A percentile compares a stretch with the other conserved stretches of the same genome.
Conservation (phyloP, 768 basidiomycete genomes). For the Clathrus columnatus region DNA sequence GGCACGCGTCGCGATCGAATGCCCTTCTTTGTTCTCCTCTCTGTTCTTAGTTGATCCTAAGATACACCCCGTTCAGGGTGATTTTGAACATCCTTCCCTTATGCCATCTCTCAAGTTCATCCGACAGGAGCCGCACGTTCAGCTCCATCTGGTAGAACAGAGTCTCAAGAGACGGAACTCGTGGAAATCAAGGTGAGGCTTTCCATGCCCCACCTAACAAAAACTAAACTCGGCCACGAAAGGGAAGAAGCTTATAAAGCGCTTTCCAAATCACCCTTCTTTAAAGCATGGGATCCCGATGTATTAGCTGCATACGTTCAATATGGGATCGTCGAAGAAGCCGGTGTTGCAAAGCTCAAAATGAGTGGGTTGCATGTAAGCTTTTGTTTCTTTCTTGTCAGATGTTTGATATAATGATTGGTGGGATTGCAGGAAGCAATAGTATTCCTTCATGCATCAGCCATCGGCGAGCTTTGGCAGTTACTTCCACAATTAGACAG, state of each 20-base stretch:
- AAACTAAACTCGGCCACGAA: background rate
- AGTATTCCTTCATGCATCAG: constrained; percentile 46
- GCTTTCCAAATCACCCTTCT: constrained; percentile 55
- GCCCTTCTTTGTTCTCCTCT: constrained; percentile 60
- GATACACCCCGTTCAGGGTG: constrained; percentile 27
- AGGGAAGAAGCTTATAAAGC: constrained; percentile 52
- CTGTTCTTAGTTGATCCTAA: constrained; percentile 78
- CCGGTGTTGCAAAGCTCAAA: constrained; percentile 47
- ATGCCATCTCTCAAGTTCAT: no score
- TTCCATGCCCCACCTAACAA: background rate
- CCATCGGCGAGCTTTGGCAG: constrained; percentile 28
- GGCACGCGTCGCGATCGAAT: constrained; percentile 52
- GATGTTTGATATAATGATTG: no score
- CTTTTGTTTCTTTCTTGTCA: background rate
- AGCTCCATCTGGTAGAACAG: no score
- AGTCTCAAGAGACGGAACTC: constrained; percentile 47
- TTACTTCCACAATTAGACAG: constrained; percentile 33
- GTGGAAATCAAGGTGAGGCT: constrained; percentile 54
- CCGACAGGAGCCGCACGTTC: no score
- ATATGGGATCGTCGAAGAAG: constrained; percentile 38
- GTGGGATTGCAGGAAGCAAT: constrained; percentile 38
- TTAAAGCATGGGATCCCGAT: constrained; percentile 57
- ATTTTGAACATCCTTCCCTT: no score
- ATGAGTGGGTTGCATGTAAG: constrained; percentile 46
- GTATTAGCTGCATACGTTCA: constrained; percentile 54